Evolutionary conservation across 495 filamentous ascomycete genomes (phyloP), one percentile per base, ranked within the genome.

Genomic region (Trichoderma gamsii): DNA sequence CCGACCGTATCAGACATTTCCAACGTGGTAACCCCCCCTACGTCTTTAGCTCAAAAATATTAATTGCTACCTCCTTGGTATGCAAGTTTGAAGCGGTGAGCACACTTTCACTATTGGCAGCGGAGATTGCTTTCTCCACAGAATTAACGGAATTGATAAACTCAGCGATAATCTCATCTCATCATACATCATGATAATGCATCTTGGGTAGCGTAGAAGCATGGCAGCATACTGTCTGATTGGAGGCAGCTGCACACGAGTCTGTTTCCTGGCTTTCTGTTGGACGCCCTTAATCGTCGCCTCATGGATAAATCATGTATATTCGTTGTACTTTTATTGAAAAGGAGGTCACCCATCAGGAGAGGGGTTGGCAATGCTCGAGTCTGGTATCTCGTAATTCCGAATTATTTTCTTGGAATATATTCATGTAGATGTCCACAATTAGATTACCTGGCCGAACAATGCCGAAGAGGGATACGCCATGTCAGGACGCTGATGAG

Each of bases 61-160:
- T 29, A 18, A 38, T 61, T 61, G 56, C 23, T 32, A 25, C 56
- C 56, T 11, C n/a, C 56, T 61, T 56, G 18, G 51, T 49, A 56
- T 56, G 51, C n/a, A 16, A 15, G n/a, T 4, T 25, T 4, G 23
- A 29, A 27, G 23, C 27, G 56, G 56, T 61, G 56, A 52, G 49
- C 49, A 23, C 49, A 52, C 8, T 9, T 52, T 52, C 18, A 52
- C 49, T n/a, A n/a, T 52, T 21, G 44, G n/a, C 18, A n/a, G 16
- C 49, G 49, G 49, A 52, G 49, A 52, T 52, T 52, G 49, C 49
- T 5, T 52, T n/a, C 49, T 52, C 49, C 49, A 52, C 49, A 52
- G 8, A 52, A 23, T 23, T 7, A 23, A 52, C 4, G 49, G 49
- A 23, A 52, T 21, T n/a, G 49, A 52, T 52, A 23, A n/a, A 2